Conservation (phyloP, 106 monocot genomes). For the Triglochin maritima region DNA sequence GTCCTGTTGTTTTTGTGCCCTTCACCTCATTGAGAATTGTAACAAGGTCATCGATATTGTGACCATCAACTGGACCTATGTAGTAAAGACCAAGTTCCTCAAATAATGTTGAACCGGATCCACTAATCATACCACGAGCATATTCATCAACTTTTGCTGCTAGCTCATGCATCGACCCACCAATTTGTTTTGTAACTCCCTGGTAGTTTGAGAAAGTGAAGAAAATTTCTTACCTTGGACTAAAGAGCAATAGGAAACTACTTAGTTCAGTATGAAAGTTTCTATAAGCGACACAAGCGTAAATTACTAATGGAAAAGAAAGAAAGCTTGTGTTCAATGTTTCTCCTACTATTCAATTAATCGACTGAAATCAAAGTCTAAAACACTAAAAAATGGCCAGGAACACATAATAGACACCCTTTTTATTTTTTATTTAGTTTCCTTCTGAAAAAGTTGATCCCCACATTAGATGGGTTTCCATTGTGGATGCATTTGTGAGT, state of each 20-base stretch:
- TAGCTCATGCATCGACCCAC: conserved; percentile 81
- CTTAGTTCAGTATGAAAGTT: too few species aligned
- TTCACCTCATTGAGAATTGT: conserved; percentile 88
- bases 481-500: too few species aligned
- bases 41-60: conserved; percentile 83
- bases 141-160: conserved; percentile 92
- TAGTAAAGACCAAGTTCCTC: conserved; percentile 96
- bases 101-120: conserved; percentile 68
- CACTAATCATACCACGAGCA: conserved; percentile 95
- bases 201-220: conserved; percentile 1
- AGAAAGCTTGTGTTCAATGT: too few species aligned
- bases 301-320: too few species aligned
- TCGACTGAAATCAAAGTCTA: background rate
- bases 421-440: too few species aligned
- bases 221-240: too few species aligned
- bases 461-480: too few species aligned
- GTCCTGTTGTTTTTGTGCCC: conserved; percentile 73
- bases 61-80: conserved; percentile 94
- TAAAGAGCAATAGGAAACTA: too few species aligned
- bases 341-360: background rate
- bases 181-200: conserved; percentile 91
- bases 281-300: too few species aligned
- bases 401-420: too few species aligned
- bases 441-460: too few species aligned
- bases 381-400: too few species aligned